These are phyloP conservation scores for Apocynum venetum DNA, from an alignment of 257 asterid species.

Conservation along the genomic window DNA sequence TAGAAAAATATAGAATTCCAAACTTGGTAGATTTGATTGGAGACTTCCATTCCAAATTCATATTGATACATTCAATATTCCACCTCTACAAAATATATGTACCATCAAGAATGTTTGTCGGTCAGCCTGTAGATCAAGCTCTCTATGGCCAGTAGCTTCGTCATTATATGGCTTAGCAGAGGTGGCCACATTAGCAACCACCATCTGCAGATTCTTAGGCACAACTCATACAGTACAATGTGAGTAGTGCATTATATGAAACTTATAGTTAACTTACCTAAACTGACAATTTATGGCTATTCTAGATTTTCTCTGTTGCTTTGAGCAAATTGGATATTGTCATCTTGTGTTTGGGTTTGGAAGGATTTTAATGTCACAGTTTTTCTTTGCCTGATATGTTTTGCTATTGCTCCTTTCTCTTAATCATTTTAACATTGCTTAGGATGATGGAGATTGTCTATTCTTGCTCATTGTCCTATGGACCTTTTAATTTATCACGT, in stretches of 20 bases:
- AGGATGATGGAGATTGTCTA: neutral
- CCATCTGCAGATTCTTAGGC: constrained; percentile 73
- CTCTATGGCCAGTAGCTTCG: constrained; percentile 76
- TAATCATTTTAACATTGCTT: neutral
- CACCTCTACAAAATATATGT: no score
- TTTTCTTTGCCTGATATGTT: neutral
- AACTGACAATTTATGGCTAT: neutral
- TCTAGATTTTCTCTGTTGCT: neutral
- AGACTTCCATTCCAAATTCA: no score
- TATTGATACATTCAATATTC: no score
- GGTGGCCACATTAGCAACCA: constrained; percentile 87
- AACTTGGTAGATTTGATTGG: no score
- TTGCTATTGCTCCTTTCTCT: neutral
- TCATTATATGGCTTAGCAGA: constrained; percentile 77
- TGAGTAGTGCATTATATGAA: neutral
- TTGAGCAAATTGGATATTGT: neutral
- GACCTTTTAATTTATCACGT: no score
- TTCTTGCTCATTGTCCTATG: neutral
- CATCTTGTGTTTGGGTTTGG: neutral
- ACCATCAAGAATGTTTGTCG: constrained; percentile 60
- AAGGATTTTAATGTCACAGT: neutral
- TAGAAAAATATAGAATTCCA: no score
- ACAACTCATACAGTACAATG: constrained; percentile 18
- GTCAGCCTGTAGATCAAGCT: constrained; percentile 80
- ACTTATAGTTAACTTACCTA: neutral